These are phyloP conservation scores for Paecilomyces sp. DNA, from an alignment of 2,329 filamentous ascomycete genomes.

Conservation along the genomic window DNA sequence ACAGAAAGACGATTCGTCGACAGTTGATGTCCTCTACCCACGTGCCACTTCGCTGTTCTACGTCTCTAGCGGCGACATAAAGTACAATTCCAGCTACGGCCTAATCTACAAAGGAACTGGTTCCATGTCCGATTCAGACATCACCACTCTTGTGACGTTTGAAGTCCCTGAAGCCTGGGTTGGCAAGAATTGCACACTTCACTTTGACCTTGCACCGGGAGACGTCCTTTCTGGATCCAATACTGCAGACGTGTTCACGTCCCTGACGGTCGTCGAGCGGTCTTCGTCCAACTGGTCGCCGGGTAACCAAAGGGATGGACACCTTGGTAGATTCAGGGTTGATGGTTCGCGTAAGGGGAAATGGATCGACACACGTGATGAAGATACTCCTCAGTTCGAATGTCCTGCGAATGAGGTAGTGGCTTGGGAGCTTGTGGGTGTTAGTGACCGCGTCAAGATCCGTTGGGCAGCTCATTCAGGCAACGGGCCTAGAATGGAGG, in stretches of 20 bases:
- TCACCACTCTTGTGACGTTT: conserved; percentile 1
- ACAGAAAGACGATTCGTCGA: neutral
- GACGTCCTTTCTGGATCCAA: neutral
- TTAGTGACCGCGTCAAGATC: neutral
- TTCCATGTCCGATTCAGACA: neutral
- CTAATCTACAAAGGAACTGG: neutral
- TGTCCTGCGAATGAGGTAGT: neutral
- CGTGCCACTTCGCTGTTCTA: neutral
- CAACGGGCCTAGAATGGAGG: neutral
- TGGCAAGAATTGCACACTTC: neutral
- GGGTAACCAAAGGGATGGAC: neutral
- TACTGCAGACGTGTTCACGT: neutral
- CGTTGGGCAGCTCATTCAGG: neutral
- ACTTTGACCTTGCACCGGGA: neutral
- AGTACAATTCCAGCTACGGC: neutral
- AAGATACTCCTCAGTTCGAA: neutral
- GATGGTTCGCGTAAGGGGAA: neutral
- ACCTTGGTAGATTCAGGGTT: neutral
- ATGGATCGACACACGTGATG: neutral
- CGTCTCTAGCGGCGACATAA: neutral
- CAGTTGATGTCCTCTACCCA: neutral
- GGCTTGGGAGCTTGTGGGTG: neutral
- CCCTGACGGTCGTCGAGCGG: neutral
- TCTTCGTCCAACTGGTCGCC: neutral
- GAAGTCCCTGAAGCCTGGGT: neutral